Evolutionary conservation across 2,329 filamentous ascomycete genomes (phyloP).

Genomic region (Camillea tinctor): DNA sequence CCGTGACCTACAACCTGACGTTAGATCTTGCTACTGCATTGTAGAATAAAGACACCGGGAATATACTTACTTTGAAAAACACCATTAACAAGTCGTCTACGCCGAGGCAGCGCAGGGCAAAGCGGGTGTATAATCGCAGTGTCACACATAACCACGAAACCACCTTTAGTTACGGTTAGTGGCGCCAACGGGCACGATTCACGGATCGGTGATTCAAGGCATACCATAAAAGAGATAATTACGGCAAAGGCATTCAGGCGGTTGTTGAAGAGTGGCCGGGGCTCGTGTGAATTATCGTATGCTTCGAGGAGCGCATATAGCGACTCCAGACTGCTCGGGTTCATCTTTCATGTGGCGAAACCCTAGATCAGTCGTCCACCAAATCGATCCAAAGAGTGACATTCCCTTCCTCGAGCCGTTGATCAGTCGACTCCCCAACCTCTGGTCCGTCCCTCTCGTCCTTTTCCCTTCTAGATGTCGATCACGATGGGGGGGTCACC

Average conservation of each 20-base stretch:
- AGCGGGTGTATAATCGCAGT: slow-evolving; percentile 30
- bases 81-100: slow-evolving; percentile 38
- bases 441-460: background rate
- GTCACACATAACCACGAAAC: slow-evolving; percentile 29
- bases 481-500: background rate
- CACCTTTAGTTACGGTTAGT: slow-evolving; percentile 16
- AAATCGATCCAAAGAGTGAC: background rate
- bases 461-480: background rate
- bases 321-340: slow-evolving; percentile 2
- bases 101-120: slow-evolving; percentile 29
- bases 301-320: slow-evolving; percentile 18
- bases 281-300: slow-evolving; percentile 28
- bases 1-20: slow-evolving; percentile 18
- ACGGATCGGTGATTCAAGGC: background rate
- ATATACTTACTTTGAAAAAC: slow-evolving; percentile 27
- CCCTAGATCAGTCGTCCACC: background rate
- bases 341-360: background rate
- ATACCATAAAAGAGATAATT: slow-evolving; percentile 27
- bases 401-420: background rate
- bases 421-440: background rate
- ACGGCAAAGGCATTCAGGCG: slow-evolving; percentile 18
- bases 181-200: background rate
- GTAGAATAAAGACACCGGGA: background rate
- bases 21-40: background rate
- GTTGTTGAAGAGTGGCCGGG: slow-evolving; percentile 21